These are phyloP conservation scores for Takakia lepidozioides DNA, from an alignment of 225 moss, liverwort and hornwort species.

Conservation along the genomic window DNA sequence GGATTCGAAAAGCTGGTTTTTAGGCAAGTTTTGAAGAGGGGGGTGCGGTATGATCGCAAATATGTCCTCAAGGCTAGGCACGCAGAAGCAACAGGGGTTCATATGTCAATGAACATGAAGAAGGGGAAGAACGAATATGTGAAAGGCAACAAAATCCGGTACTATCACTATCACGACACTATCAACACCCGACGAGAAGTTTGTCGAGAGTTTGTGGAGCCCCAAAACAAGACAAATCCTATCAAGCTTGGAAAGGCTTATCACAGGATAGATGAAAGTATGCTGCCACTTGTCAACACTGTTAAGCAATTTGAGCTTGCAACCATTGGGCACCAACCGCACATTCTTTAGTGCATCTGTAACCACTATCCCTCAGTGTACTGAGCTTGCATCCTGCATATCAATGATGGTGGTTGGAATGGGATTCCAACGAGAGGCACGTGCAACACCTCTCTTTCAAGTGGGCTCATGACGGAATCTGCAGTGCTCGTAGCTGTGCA, in stretches of 20 bases:
- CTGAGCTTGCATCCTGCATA: no score
- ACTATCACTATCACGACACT: slow-evolving; percentile 54
- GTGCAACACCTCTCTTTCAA: no score
- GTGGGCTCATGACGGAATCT: no score
- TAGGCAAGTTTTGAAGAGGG: slow-evolving; percentile 16
- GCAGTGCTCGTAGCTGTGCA: no score
- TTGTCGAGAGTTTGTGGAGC: slow-evolving; percentile 14
- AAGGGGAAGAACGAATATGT: slow-evolving; percentile 30
- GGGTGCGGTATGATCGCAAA: slow-evolving; percentile 36
- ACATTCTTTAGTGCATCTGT: slow-evolving; percentile 28
- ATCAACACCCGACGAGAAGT: slow-evolving; percentile 39
- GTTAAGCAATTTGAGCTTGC: slow-evolving; percentile 34
- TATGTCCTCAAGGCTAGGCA: slow-evolving; percentile 32
- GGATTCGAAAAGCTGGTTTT: slow-evolving; percentile 42
- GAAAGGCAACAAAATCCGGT: slow-evolving; percentile 22
- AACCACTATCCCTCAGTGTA: no score
- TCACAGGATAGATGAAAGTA: slow-evolving; percentile 32
- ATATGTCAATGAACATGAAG: slow-evolving; percentile 58
- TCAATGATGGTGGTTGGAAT: no score
- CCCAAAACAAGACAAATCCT: slow-evolving; percentile 22
- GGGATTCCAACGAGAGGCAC: no score
- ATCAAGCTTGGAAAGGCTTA: neutral
- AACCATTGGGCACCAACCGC: slow-evolving; percentile 23
- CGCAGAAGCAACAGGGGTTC: slow-evolving; percentile 50
- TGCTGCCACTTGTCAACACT: slow-evolving; percentile 7